Base-by-base conservation (phyloP, 768 basidiomycete species). In the Amanita muscaria region DNA sequence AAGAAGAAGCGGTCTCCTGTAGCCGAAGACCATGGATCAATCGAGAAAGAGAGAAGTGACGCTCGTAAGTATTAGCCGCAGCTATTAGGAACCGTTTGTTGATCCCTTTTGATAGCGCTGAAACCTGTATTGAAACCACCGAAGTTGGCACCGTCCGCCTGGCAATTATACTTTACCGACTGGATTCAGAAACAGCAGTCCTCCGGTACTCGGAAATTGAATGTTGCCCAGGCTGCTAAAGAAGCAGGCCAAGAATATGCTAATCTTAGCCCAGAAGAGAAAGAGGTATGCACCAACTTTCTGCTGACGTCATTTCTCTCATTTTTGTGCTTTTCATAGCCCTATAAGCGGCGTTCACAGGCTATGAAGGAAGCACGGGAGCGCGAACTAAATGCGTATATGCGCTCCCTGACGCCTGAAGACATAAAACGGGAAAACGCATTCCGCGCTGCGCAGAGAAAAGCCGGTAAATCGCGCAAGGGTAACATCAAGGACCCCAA, bases 401-500 rank as follows among this genome's bases (percentile, higher is more conserved):
- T 93, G 78, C 78, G 80, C 35, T 83, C 84, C 4, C 72, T 93
- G 36, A 91, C 91, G 0, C 92, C 91, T 4, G 88, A 91, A 3
- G 92, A 94, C 60, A 92, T 96, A 72, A 87, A 89, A 56, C 83
- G 81, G 58, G 92, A 96, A 75, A 96, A 96, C 60, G 73, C 70
- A 5, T 96, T 83, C 65, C 82, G 92, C 32, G 81, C 92, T 31
- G 88, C 89, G 23, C 91, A 94, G 64, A 81, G 92, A 48, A 90
- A 89, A 64, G 85, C 88, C 12, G 92, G 92, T 50, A 91, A 90
- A 63, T 91, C 87, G 30, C 75, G 89, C 51, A 88, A 85, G 74
- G 84, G 84, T 53, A 96, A 96, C 60, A 86, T 96, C 65, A 94
- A 93, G 68, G 91, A 96, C 60, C 91, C 91, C 25, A 94, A 96